These are phyloP conservation scores for Tagetes erecta DNA, from an alignment of 129 eudicot species.

Conservation along the genomic window DNA sequence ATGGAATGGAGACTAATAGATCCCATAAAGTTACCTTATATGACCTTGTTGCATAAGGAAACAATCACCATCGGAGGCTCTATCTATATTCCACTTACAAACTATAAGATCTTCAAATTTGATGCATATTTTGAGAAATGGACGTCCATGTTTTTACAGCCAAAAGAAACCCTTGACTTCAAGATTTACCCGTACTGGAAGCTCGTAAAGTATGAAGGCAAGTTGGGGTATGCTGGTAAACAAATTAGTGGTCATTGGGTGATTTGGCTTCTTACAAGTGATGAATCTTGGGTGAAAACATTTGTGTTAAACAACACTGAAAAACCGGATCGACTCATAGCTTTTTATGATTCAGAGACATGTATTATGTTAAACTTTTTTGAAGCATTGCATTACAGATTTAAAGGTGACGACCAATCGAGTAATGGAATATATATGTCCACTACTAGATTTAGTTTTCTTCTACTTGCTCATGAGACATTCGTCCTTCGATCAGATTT, in stretches of 20 bases:
- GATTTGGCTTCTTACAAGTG: constrained; percentile 1
- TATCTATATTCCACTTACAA: background rate
- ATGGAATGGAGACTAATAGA: background rate
- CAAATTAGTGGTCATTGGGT: background rate
- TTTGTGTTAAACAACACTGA: background rate
- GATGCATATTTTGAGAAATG: background rate
- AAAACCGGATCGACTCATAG: background rate
- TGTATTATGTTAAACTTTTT: background rate
- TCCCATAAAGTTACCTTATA: background rate
- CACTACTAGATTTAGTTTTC: too few relatives aligned
- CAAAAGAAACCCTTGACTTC: background rate
- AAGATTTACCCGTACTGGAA: too few relatives aligned
- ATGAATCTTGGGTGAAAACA: constrained; percentile 5
- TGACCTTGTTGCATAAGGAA: background rate
- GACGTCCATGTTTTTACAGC: background rate
- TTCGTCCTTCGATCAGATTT: constrained; percentile 25
- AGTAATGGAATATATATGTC: too few relatives aligned
- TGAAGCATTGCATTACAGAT: background rate
- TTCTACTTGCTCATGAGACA: background rate
- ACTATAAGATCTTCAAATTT: background rate
- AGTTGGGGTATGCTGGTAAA: background rate
- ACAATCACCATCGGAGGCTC: constrained; percentile 11
- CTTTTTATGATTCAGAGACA: constrained; percentile 2
- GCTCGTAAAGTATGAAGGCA: constrained; percentile 20
- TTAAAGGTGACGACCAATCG: background rate